A percentile compares a stretch with the other conserved stretches of the same genome.
Evolutionary conservation across 2,329 filamentous ascomycete species (phyloP).

Genomic region (Epichloe elymi): DNA sequence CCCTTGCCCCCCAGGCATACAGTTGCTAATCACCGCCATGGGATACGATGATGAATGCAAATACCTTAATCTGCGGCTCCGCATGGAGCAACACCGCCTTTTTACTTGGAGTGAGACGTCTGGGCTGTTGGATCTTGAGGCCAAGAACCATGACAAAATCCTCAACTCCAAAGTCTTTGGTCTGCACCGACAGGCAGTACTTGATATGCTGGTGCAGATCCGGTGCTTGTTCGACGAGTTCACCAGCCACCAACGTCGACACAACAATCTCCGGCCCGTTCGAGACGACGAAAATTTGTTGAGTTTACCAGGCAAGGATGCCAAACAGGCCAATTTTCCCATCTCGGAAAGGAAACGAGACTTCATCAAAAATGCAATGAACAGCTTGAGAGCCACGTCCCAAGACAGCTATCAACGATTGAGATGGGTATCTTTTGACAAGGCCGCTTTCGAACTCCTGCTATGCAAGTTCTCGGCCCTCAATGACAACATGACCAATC

Average conservation of each 20-base stretch:
- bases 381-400: slow-evolving; percentile 22
- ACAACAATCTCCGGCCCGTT: slow-evolving; percentile 22
- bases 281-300: slow-evolving; percentile 22
- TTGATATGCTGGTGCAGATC: slow-evolving; percentile 34
- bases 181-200: slow-evolving; percentile 34
- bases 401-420: slow-evolving; percentile 22
- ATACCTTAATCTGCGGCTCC: slow-evolving; percentile 33
- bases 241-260: slow-evolving; percentile 25
- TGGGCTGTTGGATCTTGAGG: slow-evolving; percentile 31
- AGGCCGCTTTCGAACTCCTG: slow-evolving; percentile 30
- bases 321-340: slow-evolving; percentile 30
- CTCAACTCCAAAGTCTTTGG: slow-evolving; percentile 34
- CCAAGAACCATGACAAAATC: slow-evolving; percentile 26
- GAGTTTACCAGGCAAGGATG: slow-evolving; percentile 28
- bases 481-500: slow-evolving; percentile 35
- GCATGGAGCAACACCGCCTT: slow-evolving; percentile 36
- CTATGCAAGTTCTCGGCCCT: slow-evolving; percentile 29
- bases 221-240: slow-evolving; percentile 34
- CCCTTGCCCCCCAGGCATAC: slow-evolving; percentile 19
- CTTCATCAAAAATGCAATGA: slow-evolving; percentile 33
- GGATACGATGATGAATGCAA: slow-evolving; percentile 34
- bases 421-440: slow-evolving; percentile 33
- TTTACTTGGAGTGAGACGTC: slow-evolving; percentile 38
- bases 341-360: slow-evolving; percentile 25
- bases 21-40: slow-evolving; percentile 33